Base-by-base conservation (phyloP, 1,284 basidiomycete species). In the Cryptococcus depauperatus region DNA sequence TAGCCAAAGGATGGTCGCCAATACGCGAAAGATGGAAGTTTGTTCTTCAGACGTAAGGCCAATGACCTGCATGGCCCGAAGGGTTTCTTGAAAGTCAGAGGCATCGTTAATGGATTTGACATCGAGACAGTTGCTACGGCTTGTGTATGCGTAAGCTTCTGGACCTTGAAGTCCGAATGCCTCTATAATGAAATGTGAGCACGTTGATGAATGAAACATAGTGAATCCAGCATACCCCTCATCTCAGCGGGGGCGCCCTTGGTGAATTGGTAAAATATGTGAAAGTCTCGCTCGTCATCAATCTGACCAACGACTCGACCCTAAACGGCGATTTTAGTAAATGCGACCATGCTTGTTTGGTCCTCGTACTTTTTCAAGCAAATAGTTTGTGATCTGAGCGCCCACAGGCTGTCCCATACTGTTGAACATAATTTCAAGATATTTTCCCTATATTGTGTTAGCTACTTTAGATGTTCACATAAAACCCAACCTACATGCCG, bases 221-320 rank as follows among this genome's bases (percentile, higher is more conserved):
- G 1, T 7, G 10, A n/a, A n/a, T 16, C 7, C 37, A 26, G 59
- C 75, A 22, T 43, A 86, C 88, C 86, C 69, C 90, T 79, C 70
- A 96, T 89, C 44, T 83, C 84, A 37, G 83, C 76, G 5, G 84
- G 82, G 4, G 95, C 95, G 5, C 84, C 91, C 69, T 97, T 98
- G 34, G 95, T 96, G 69, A 98, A 93, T 68, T 99, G 95, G 71
- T 98, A 99, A 75, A 99, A 98, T 55, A 99, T 95, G 69, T 99
- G 95, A 71, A 99, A 99, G 70, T 95, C 89, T 51, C 95, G 81
- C 72, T 99, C 95, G 58, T 89, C 85, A 62, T 88, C 84, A 48
- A 98, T 89, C 68, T 99, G 95, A 16, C 91, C 90, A 5, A 97
- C 92, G 11, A 98, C 90, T 54, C 95, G 87, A 44, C 85, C 85